Conservation (phyloP, 768 basidiomycete species). For the Melanogaster broomeanus region DNA sequence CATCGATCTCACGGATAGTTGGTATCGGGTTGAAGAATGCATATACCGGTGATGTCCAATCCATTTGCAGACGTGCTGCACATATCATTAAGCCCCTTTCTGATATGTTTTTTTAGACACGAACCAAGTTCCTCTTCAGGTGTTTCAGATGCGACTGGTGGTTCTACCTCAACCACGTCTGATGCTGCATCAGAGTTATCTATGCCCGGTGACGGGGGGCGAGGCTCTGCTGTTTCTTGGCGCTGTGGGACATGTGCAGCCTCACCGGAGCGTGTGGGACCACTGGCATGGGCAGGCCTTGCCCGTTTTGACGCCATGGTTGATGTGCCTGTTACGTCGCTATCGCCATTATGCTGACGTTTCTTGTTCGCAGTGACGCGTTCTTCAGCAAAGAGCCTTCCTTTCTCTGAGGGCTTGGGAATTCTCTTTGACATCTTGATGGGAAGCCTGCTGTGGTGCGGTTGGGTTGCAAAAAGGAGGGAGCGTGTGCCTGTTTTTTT, state of each 20-base stretch:
- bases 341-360: background rate
- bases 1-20: conserved; percentile 17
- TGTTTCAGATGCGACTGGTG: background rate
- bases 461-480: background rate
- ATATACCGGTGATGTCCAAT: conserved; percentile 29
- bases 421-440: background rate
- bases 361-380: too few species aligned
- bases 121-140: background rate
- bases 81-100: background rate
- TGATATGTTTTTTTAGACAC: background rate
- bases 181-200: too few species aligned
- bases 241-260: background rate
- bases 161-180: background rate
- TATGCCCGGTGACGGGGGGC: background rate
- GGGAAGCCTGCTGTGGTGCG: background rate
- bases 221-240: background rate
- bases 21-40: conserved; percentile 24
- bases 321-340: background rate
- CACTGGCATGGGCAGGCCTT: too few species aligned
- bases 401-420: background rate
- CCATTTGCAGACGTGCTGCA: conserved; percentile 20
- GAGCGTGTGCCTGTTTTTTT: background rate
- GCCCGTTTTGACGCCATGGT: too few species aligned
- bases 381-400: too few species aligned
- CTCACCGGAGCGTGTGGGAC: background rate